A percentile compares a stretch with the other conserved stretches of the same genome.
phyloP scores from a whole-genome alignment of 2,329 filamentous ascomycete genomes.

The Epichloe glyceriae region DNA sequence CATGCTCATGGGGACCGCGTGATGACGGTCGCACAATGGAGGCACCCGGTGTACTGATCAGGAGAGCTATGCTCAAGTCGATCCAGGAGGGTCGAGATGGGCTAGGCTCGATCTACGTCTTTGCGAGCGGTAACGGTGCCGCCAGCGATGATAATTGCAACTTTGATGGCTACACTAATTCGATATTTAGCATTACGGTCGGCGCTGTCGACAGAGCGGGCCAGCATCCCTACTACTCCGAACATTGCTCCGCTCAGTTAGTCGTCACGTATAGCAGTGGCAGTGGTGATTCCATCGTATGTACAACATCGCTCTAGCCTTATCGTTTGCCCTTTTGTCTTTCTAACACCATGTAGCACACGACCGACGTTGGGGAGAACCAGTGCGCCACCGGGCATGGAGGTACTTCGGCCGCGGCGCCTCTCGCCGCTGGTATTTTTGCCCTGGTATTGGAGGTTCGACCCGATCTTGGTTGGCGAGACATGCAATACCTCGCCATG shows the following conservation, averaged over 20 bases:
- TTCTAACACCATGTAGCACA: constrained; percentile 43
- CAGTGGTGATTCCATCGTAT: constrained; percentile 65
- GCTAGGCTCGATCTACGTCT: constrained; percentile 86
- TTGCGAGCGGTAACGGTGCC: constrained; percentile 88
- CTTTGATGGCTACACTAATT: constrained; percentile 98
- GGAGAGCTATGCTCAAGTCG: constrained; percentile 80
- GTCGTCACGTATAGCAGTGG: constrained; percentile 97
- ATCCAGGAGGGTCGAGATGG: constrained; percentile 77
- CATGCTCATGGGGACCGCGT: constrained; percentile 94
- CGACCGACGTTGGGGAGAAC: constrained; percentile 81
- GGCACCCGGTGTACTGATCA: constrained; percentile 76
- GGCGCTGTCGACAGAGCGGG: constrained; percentile 83
- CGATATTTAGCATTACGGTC: constrained; percentile 96
- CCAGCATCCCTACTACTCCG: constrained; percentile 88
- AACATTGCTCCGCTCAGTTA: constrained; percentile 87
- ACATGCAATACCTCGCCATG: constrained; percentile 83
- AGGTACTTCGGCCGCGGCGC: constrained; percentile 89
- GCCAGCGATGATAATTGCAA: constrained; percentile 88
- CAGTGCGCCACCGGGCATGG: constrained; percentile 73
- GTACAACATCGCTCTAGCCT: constrained; percentile 12
- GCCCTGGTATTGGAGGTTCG: constrained; percentile 76
- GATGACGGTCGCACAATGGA: constrained; percentile 95
- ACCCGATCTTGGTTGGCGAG: constrained; percentile 83
- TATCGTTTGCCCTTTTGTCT: background rate
- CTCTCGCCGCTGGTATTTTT: constrained; percentile 82